Conservation (phyloP, 345 rosid species). For the Bruguiera sexangula region DNA sequence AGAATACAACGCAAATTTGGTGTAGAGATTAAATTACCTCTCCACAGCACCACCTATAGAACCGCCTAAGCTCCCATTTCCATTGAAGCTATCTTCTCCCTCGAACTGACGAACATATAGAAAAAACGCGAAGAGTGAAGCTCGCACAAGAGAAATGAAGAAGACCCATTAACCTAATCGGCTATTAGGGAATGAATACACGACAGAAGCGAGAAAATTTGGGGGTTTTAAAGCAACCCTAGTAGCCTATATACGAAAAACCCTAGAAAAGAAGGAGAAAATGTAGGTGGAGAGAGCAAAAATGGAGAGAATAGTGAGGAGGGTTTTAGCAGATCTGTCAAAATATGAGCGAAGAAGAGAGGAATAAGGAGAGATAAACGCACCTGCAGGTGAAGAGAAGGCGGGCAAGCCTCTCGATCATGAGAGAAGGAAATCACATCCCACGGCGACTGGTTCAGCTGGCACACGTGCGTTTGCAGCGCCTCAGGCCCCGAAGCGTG, state of each 20-base stretch:
- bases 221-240: constrained; percentile 57
- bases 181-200: constrained; percentile 20
- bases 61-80: constrained; percentile 64
- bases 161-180: constrained; percentile 63
- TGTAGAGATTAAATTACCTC: constrained; percentile 46
- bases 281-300: constrained; percentile 21
- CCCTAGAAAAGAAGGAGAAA: constrained; percentile 32
- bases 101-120: constrained; percentile 36
- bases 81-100: constrained; percentile 51
- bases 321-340: constrained; percentile 37
- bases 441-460: constrained; percentile 97
- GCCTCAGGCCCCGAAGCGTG: constrained; percentile 40
- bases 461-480: constrained; percentile 61
- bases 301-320: constrained; percentile 19
- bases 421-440: constrained; percentile 64
- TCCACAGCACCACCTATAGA: constrained; percentile 52
- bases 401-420: constrained; percentile 14
- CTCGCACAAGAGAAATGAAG: constrained; percentile 28
- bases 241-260: constrained; percentile 27
- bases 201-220: constrained; percentile 41
- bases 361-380: constrained; percentile 11
- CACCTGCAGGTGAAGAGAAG: constrained; percentile 32
- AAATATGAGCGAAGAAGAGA: constrained; percentile 12
- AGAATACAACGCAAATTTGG: constrained; percentile 13
- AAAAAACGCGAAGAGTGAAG: constrained; percentile 20